These are phyloP conservation scores for Kandelia obovata DNA, from an alignment of 345 rosid genomes.

Conservation along the genomic window DNA sequence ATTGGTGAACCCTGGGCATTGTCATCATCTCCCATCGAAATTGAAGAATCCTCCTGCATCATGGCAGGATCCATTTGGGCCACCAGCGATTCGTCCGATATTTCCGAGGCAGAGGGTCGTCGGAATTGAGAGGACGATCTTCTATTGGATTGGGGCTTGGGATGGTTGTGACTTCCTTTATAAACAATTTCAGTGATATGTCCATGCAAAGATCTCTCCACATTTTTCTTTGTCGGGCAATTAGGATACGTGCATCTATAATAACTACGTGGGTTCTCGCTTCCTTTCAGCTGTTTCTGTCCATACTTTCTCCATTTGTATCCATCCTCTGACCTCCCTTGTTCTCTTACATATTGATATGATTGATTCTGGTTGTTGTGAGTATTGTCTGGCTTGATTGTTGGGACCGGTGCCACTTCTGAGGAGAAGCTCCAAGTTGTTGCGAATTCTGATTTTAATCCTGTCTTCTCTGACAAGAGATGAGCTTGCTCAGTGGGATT, in stretches of 20 bases:
- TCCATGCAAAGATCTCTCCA: slow-evolving; percentile 32
- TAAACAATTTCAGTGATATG: slow-evolving; percentile 33
- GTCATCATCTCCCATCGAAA: slow-evolving; percentile 26
- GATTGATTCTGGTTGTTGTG: slow-evolving; percentile 1
- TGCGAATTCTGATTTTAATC: slow-evolving; percentile 40
- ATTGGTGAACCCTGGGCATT: slow-evolving; percentile 17
- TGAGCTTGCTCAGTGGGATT: slow-evolving; percentile 28
- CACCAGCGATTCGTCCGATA: slow-evolving; percentile 9
- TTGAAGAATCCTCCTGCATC: slow-evolving; percentile 26
- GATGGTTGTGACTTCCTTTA: slow-evolving; percentile 31
- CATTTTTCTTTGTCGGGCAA: slow-evolving; percentile 33
- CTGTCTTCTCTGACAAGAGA: slow-evolving; percentile 18
- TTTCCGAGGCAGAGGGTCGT: slow-evolving; percentile 5
- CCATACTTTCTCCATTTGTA: slow-evolving; percentile 36
- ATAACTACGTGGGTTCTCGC: slow-evolving; percentile 31
- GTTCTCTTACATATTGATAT: slow-evolving; percentile 19
- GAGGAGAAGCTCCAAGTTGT: slow-evolving; percentile 17
- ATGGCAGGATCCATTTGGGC: slow-evolving; percentile 7
- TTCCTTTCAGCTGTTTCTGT: slow-evolving; percentile 33
- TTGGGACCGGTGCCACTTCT: slow-evolving; percentile 8
- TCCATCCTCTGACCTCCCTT: slow-evolving; percentile 22
- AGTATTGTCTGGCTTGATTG: slow-evolving; percentile 29
- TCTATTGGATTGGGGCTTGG: slow-evolving; percentile 25
- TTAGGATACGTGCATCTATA: slow-evolving; percentile 26
- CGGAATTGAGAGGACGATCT: slow-evolving; percentile 16